Evolutionary conservation across 768 basidiomycete species (phyloP).

Genomic region (Tulasnella sp.): DNA sequence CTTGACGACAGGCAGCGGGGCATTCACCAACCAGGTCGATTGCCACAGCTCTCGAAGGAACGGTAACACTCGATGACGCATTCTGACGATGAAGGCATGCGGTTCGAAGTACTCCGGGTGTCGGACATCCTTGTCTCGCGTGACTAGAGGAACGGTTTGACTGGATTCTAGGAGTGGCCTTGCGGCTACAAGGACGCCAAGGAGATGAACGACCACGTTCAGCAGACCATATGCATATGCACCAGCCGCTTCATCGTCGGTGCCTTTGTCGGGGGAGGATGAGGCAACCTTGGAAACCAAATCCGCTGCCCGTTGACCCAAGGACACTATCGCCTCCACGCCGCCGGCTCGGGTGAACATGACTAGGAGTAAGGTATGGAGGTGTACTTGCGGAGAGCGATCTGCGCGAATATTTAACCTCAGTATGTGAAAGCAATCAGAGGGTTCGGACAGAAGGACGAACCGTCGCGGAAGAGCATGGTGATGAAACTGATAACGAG

Average conservation of each 20-base stretch:
- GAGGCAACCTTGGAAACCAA: slow-evolving; percentile 61
- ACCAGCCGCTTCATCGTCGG: slow-evolving; percentile 63
- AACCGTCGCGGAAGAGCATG: slow-evolving; percentile 63
- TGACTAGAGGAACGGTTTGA: slow-evolving; percentile 72
- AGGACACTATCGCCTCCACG: slow-evolving; percentile 63
- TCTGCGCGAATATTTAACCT: slow-evolving; percentile 52
- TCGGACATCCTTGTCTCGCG: slow-evolving; percentile 76
- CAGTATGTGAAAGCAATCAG: neutral
- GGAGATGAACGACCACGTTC: slow-evolving; percentile 76
- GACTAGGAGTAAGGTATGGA: slow-evolving; percentile 82
- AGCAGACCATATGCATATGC: slow-evolving; percentile 78
- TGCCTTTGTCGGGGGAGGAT: slow-evolving; percentile 60
- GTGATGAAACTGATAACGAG: slow-evolving; percentile 58
- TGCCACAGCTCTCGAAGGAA: slow-evolving; percentile 75
- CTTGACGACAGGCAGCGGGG: slow-evolving; percentile 74
- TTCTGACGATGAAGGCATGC: slow-evolving; percentile 80
- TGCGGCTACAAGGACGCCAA: slow-evolving; percentile 75
- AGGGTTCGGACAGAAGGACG: slow-evolving; percentile 39
- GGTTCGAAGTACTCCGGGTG: slow-evolving; percentile 83
- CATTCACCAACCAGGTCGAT: slow-evolving; percentile 75
- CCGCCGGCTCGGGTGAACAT: slow-evolving; percentile 75
- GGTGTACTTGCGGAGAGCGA: slow-evolving; percentile 67
- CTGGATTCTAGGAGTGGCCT: slow-evolving; percentile 83
- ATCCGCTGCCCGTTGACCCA: slow-evolving; percentile 58
- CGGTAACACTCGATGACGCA: slow-evolving; percentile 73